Conservation (phyloP, 495 filamentous ascomycete genomes). For the Penicillium antarcticum region DNA sequence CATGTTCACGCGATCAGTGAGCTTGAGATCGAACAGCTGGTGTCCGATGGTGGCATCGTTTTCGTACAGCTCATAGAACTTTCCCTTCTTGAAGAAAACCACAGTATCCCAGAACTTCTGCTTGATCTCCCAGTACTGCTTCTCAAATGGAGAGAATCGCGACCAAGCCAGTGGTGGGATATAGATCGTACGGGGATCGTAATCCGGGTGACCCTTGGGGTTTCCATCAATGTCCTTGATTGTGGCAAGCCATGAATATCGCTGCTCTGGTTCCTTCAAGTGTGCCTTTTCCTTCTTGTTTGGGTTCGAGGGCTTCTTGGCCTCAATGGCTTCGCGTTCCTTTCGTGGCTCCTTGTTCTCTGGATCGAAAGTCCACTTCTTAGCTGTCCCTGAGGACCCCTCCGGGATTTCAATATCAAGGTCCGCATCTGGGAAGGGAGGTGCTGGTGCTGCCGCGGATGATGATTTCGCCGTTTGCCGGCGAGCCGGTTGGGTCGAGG, state of each 20-base stretch:
- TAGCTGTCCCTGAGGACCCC: constrained; percentile 68
- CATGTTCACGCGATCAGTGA: constrained; percentile 99
- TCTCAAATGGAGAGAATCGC: constrained; percentile 90
- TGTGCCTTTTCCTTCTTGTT: constrained; percentile 70
- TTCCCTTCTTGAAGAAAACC: constrained; percentile 99
- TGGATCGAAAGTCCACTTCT: constrained; percentile 84
- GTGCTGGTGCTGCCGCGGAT: constrained; percentile 41
- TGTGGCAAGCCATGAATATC: constrained; percentile 88
- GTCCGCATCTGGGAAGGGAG: constrained; percentile 49
- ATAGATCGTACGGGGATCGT: constrained; percentile 87
- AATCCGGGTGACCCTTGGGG: constrained; percentile 77
- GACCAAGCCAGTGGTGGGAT: constrained; percentile 74
- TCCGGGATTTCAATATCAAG: constrained; percentile 46
- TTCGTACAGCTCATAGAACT: constrained; percentile 98
- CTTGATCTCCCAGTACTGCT: constrained; percentile 99
- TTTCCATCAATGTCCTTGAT: constrained; percentile 79
- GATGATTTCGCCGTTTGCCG: constrained; percentile 61
- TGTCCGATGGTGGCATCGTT: constrained; percentile 97
- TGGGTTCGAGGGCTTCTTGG: constrained; percentile 47
- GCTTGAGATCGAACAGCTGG: constrained; percentile 95
- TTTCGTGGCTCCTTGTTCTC: constrained; percentile 62
- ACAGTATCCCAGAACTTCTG: constrained; percentile 96
- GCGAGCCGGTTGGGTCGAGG: constrained; percentile 44
- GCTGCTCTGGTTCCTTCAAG: constrained; percentile 70
- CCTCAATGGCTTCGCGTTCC: constrained; percentile 40